Percentiles rank a stretch among this genome's conserved stretches.
phyloP scores from a whole-genome alignment of 148 eudicot species.

The Amaranthus cruentus region DNA sequence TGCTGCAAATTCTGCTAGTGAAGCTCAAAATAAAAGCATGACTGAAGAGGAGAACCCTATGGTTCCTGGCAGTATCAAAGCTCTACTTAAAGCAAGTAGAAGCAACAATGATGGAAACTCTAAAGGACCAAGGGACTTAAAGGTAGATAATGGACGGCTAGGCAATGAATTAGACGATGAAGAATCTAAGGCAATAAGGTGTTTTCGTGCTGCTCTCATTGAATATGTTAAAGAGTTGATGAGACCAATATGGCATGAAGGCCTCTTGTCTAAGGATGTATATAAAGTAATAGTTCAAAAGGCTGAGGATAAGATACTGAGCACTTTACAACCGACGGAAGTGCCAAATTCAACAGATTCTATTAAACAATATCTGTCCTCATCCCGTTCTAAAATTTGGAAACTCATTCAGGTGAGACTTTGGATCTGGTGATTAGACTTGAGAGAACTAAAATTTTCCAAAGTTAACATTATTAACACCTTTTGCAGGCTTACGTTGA shows the following conservation, averaged over 20 bases:
- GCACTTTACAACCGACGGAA: slow-evolving; percentile 58
- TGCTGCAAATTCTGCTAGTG: slow-evolving; percentile 38
- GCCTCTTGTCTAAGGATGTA: slow-evolving; percentile 79
- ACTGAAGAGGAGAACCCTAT: slow-evolving; percentile 39
- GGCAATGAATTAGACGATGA: slow-evolving; percentile 37
- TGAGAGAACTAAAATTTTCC: slow-evolving; percentile 14
- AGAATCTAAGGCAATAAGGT: slow-evolving; percentile 55
- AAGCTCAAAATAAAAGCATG: slow-evolving; percentile 26
- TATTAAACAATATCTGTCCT: slow-evolving; percentile 55
- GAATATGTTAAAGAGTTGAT: slow-evolving; percentile 78
- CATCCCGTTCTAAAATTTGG: slow-evolving; percentile 53
- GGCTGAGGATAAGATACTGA: slow-evolving; percentile 74
- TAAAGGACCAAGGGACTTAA: slow-evolving; percentile 30
- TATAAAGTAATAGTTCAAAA: slow-evolving; percentile 79
- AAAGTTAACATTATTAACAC: slow-evolving; percentile 23
- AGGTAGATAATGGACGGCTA: slow-evolving; percentile 38
- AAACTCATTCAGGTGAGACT: slow-evolving; percentile 89
- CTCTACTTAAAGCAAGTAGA: slow-evolving; percentile 28
- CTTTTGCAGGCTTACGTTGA: slow-evolving; percentile 74
- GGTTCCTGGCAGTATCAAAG: slow-evolving; percentile 33
- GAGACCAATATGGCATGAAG: slow-evolving; percentile 81
- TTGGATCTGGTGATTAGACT: slow-evolving; percentile 13
- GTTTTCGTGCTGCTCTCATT: slow-evolving; percentile 73
- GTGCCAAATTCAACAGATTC: slow-evolving; percentile 59
- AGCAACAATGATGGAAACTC: slow-evolving; percentile 23